A percentile compares a stretch with the other conserved stretches of the same genome.
Conservation (phyloP, 352 stramenopile genomes). For the Pythium rhizo-oryzae region DNA sequence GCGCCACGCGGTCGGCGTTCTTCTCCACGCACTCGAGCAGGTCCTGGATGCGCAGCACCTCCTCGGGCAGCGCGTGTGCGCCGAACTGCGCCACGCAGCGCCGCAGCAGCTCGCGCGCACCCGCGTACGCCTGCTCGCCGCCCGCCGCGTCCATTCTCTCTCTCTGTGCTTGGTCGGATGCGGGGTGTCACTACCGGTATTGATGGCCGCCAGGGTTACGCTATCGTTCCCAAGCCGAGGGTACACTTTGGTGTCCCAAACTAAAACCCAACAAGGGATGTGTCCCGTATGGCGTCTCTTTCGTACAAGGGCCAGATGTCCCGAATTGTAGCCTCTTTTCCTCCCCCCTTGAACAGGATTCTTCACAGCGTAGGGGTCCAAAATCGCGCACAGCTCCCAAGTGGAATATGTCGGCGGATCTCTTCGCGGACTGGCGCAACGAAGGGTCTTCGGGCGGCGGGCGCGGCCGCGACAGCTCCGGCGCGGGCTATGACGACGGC, state of each 20-base stretch:
- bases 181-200: not conserved
- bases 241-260: not conserved
- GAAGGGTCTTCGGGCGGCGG: conserved; percentile 55
- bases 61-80: conserved; percentile 34
- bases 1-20: conserved; percentile 73
- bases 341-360: conserved; percentile 7
- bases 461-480: conserved; percentile 12
- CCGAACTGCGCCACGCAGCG: conserved; percentile 20
- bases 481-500: conserved; percentile 4
- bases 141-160: conserved; percentile 3
- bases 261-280: not conserved
- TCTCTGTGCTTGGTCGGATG: no score
- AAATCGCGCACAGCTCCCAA: conserved; percentile 3
- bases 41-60: conserved; percentile 62
- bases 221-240: no score
- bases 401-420: conserved; percentile 77
- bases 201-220: not conserved
- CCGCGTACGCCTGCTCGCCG: conserved; percentile 13
- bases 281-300: no score
- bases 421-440: conserved; percentile 90
- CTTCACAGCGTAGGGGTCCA: not conserved
- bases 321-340: conserved; percentile 5
- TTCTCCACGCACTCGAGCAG: conserved; percentile 67
- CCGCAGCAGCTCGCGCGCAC: conserved; percentile 23
- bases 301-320: not conserved